These are phyloP conservation scores for Phlyctochytrium arcticum DNA, from an alignment of 192 early-diverging fungal species.

Conservation along the genomic window DNA sequence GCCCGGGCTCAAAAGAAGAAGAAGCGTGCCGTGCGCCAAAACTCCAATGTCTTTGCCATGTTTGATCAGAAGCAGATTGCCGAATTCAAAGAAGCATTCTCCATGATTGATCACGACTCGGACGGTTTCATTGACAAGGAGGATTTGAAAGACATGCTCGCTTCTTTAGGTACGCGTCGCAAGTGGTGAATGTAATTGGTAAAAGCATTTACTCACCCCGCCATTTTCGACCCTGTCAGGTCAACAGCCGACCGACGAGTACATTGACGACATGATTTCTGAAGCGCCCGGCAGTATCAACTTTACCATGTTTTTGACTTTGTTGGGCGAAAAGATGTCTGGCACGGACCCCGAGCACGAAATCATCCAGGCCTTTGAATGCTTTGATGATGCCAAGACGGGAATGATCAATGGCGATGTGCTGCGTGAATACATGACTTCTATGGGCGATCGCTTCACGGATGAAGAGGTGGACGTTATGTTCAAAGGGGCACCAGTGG, in stretches of 20 bases:
- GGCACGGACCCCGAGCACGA: constrained; percentile 90
- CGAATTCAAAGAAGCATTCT: constrained; percentile 96
- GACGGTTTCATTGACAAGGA: constrained; percentile 91
- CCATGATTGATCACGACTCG: constrained; percentile 88
- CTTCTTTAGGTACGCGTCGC: constrained; percentile 61
- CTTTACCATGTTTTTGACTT: constrained; percentile 95
- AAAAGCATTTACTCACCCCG: background rate
- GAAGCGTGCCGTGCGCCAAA: constrained; percentile 87
- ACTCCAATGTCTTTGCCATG: constrained; percentile 97
- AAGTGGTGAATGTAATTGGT: background rate
- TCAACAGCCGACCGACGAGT: constrained; percentile 67
- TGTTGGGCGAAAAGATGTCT: constrained; percentile 90
- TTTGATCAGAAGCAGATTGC: constrained; percentile 95
- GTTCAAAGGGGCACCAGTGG: constrained; percentile 85
- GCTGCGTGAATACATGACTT: constrained; percentile 82
- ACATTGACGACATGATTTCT: constrained; percentile 85
- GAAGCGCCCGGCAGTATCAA: constrained; percentile 84
- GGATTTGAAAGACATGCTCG: constrained; percentile 86
- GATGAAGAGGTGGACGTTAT: constrained; percentile 90
- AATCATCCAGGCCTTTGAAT: constrained; percentile 88
- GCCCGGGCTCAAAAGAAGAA: constrained; percentile 68
- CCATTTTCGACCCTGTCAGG: constrained; percentile 38
- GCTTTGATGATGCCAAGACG: constrained; percentile 81
- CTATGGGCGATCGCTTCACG: constrained; percentile 88
- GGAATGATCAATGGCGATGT: constrained; percentile 79